Evolutionary conservation across 176 grass and related monocot species (phyloP).

Genomic region (Carex parvula): DNA sequence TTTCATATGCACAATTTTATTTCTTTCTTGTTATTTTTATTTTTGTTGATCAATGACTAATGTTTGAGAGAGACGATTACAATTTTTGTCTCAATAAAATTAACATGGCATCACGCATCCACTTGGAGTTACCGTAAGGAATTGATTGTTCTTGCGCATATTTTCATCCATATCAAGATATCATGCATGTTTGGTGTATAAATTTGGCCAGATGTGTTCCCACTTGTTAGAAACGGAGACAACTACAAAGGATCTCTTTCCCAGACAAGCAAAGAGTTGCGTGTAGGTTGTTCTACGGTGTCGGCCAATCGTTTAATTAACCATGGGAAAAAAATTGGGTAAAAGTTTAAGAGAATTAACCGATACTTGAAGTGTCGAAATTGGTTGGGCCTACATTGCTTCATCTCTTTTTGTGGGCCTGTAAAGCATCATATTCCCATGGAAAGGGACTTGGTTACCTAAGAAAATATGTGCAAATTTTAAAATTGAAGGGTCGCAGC

Average conservation of each 20-base stretch:
- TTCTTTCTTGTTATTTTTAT: no score
- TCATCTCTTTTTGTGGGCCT: slow-evolving; percentile 5
- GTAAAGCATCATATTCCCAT: slow-evolving; percentile 10
- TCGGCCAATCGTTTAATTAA: background rate
- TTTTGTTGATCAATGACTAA: background rate
- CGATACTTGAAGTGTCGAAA: background rate
- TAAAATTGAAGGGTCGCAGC: background rate
- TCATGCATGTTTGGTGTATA: background rate
- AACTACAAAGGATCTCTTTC: background rate
- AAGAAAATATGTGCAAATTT: background rate
- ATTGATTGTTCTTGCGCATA: background rate
- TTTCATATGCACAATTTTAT: no score
- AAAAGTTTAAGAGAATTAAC: background rate
- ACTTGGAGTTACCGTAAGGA: background rate
- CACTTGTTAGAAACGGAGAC: background rate
- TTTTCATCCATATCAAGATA: slow-evolving; percentile 5
- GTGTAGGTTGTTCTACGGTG: background rate
- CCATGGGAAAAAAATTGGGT: background rate
- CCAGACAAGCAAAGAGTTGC: background rate
- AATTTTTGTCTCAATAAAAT: no score
- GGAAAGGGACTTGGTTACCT: background rate
- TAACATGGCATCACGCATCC: background rate
- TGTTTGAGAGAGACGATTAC: background rate
- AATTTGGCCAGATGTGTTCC: background rate
- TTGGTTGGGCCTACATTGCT: slow-evolving; percentile 1